Base-by-base conservation (phyloP, 345 rosid species). In the Rhizophora mangle region DNA sequence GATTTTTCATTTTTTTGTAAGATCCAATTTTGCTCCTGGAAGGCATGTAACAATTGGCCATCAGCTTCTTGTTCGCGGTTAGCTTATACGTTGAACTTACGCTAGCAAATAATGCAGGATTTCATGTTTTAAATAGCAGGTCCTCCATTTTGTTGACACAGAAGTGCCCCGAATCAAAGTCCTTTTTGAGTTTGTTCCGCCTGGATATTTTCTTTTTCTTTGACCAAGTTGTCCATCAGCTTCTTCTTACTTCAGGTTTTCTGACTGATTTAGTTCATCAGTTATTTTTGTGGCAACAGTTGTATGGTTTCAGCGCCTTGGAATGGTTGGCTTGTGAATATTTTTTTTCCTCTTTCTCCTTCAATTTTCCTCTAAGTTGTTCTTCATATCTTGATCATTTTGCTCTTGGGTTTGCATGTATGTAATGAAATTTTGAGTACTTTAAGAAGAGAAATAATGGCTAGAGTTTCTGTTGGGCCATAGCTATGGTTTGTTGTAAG, bases 241-340 rank as follows among this genome's bases (percentile, higher is more conserved):
- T 54, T 54, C 10, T 54, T 54, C 26, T 52, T 27, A 27, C 11
- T 37, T 8, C 8, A 36, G 29, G 74, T 10, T 13, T 53, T 7
- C 16, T 52, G 47, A 49, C 74, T 70, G 63, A 77, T 69, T 19
- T 47, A 26, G 30, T 56, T 64, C 57, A 30, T 60, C 26, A 58
- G 13, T 57, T 31, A 19, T 27, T 47, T 10, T 74, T 36, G 60
- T 22, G 72, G 74, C 84, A 0, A 24, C 24, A 82, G 86, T 64
- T 85, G 88, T 82, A 85, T 68, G 80, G 76, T 76, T 76, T 39
- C 80, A 82, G 86, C 71, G 72, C 24, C 78, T 67, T 15, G 24
- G 24, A 9, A 8, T 10, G 18, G 6, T 2, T 43, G 49, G 18
- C 15, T 18, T 43, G 49, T 43, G 49, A 43, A 43, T 15, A 43